Base-by-base conservation (phyloP, 192 early-diverging fungal species). In the Backusella mclennaniae region DNA sequence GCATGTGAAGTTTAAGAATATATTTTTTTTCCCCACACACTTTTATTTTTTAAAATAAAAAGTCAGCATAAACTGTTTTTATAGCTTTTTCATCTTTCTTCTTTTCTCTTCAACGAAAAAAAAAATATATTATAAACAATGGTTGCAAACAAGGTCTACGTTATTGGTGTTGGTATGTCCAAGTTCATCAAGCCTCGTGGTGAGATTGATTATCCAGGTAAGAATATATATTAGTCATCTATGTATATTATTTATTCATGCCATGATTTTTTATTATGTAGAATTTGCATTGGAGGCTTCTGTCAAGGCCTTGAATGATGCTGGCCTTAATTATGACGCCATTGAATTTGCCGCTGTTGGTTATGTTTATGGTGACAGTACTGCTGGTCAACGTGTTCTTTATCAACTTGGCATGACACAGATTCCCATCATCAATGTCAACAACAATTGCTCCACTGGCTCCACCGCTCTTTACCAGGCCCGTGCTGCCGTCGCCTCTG, bases 391-490 rank as follows among this genome's bases (percentile, higher is more conserved):
- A 80, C 86, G 92, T 35, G 88, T 85, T 3, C 74, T 94, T 31
- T 93, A 93, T 75, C 91, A 92, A 78, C 83, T 93, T n/a, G 92
- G 91, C 21, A 87, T 93, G 87, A 90, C 89, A 17, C 90, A 92
- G 74, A 91, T 91, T 67, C 90, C 90, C 12, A 84, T 85, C 21
- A 83, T 85, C 76, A 93, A 93, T 71, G 90, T 92, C 71, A 93
- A 93, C 84, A 94, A 94, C 87, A 92, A 92, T 80, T 92, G 92
- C 83, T 88, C 92, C 4, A 93, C 92, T 72, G 92, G 91, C 6
- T 91, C 92, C 4, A 87, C 93, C 3, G 92, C 93, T 36, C 80
- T 93, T 33, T 91, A 80, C 77, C 80, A 88, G 72, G 91, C 91
- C 21, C 87, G 91, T 41, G 81, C 87, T 69, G 84, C 87, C 4